Percentiles rank a stretch among this genome's conserved stretches.
phyloP scores from a whole-genome alignment of 1,284 basidiomycete species.

The Marasmius fiardii region DNA sequence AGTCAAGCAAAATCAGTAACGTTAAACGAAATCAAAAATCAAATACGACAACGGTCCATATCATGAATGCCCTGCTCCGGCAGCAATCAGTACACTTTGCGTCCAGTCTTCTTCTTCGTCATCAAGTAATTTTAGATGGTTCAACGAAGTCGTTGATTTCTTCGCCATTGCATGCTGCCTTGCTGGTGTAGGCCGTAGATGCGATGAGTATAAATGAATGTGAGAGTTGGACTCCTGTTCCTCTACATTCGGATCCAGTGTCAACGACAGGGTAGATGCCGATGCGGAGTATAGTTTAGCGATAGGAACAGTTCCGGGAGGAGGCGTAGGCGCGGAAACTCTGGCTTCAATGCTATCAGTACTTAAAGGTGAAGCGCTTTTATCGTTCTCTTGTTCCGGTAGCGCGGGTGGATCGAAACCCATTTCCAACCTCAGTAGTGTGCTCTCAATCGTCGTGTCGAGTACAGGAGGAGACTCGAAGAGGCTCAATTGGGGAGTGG shows the following conservation, averaged over 20 bases:
- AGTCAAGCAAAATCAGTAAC: neutral
- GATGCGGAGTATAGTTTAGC: conserved; percentile 40
- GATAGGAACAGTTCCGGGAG: conserved; percentile 39
- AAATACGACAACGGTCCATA: neutral
- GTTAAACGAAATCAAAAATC: neutral
- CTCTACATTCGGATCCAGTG: conserved; percentile 10
- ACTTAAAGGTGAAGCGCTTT: neutral
- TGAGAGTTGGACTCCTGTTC: neutral
- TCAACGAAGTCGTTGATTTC: conserved; percentile 32
- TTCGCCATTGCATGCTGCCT: conserved; percentile 20
- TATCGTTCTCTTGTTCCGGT: conserved; percentile 3
- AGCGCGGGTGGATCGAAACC: conserved; percentile 27
- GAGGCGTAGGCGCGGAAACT: conserved; percentile 11
- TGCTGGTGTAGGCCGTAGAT: conserved; percentile 25
- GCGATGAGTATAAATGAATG: conserved; percentile 15
- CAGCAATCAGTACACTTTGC: conserved; percentile 53
- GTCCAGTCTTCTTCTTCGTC: conserved; percentile 57
- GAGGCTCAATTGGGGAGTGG: conserved; percentile 29
- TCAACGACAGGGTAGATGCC: conserved; percentile 30
- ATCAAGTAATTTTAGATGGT: conserved; percentile 40
- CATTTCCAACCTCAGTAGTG: conserved; percentile 38
- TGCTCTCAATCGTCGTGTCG: conserved; percentile 48
- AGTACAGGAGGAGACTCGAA: conserved; percentile 42
- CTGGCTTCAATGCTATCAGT: neutral
- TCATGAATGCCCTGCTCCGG: conserved; percentile 26